A percentile compares a stretch with the other conserved stretches of the same genome.
These are phyloP conservation scores for Pestalotiopsis sp. DNA, from an alignment of 2,329 filamentous ascomycete species.

Conservation along the genomic window DNA sequence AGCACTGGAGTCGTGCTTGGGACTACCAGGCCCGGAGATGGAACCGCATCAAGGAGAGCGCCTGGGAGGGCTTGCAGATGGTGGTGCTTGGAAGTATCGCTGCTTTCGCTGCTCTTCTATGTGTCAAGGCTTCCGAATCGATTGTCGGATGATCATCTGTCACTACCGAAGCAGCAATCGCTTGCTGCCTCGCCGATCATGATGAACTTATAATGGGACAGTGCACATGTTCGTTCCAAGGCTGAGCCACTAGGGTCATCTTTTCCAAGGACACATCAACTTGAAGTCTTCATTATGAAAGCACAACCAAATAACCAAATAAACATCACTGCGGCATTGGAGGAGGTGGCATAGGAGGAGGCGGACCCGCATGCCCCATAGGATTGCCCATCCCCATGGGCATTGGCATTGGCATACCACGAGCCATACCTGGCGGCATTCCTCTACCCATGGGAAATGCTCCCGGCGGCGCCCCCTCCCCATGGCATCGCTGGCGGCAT, in stretches of 20 bases:
- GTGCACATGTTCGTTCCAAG: not conserved
- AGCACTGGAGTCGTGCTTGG: slow-evolving; percentile 27
- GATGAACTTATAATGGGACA: too few relatives aligned
- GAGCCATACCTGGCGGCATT: slow-evolving; percentile 16
- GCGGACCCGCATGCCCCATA: slow-evolving; percentile 24
- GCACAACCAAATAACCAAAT: too few relatives aligned
- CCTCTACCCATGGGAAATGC: slow-evolving; percentile 8
- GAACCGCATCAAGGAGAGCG: slow-evolving; percentile 28
- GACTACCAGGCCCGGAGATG: slow-evolving; percentile 39
- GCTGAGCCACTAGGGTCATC: too few relatives aligned
- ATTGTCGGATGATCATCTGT: slow-evolving; percentile 5
- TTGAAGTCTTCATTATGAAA: too few relatives aligned
- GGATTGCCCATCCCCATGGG: slow-evolving; percentile 1
- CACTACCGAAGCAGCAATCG: not conserved
- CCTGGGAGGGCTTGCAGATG: slow-evolving; percentile 59
- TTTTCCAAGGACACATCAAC: too few relatives aligned
- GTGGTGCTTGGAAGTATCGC: slow-evolving; percentile 58
- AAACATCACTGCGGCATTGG: not conserved
- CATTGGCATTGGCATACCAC: slow-evolving; percentile 8
- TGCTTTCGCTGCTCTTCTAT: slow-evolving; percentile 57
- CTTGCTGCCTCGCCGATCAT: not conserved
- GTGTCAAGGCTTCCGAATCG: slow-evolving; percentile 52
- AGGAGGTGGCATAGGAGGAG: slow-evolving; percentile 20
- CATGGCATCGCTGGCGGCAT: not conserved
- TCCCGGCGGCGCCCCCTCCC: slow-evolving; percentile 1